Conservation (phyloP, 2,329 filamentous ascomycete genomes). For the Aspergillus hiratsukae region DNA sequence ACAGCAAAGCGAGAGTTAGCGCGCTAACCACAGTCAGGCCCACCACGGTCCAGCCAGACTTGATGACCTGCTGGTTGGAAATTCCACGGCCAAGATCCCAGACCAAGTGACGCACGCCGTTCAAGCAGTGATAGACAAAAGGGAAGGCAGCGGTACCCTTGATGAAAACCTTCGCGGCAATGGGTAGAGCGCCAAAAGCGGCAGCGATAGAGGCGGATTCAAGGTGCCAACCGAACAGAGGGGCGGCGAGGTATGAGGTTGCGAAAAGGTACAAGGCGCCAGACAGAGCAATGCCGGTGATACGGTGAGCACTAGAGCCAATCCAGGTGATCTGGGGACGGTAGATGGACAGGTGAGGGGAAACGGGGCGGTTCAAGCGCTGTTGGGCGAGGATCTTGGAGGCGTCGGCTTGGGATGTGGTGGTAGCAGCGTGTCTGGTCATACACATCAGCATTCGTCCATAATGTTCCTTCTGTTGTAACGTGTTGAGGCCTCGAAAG, state of each 20-base stretch:
- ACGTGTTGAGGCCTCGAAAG: neutral
- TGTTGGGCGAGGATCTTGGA: slow-evolving; percentile 68
- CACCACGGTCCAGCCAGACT: slow-evolving; percentile 61
- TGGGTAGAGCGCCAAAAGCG: slow-evolving; percentile 58
- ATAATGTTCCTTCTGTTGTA: neutral
- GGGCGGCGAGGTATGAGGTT: slow-evolving; percentile 73
- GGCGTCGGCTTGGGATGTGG: slow-evolving; percentile 29
- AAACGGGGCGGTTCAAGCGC: slow-evolving; percentile 73
- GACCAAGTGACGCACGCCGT: slow-evolving; percentile 66
- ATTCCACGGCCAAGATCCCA: slow-evolving; percentile 65
- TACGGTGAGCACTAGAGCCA: slow-evolving; percentile 69
- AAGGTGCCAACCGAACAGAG: slow-evolving; percentile 67
- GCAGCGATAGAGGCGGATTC: slow-evolving; percentile 61
- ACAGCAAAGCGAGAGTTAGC: slow-evolving; percentile 44
- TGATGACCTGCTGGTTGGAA: slow-evolving; percentile 60
- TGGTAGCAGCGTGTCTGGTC: slow-evolving; percentile 28
- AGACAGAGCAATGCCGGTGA: slow-evolving; percentile 72
- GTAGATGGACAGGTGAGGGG: slow-evolving; percentile 85
- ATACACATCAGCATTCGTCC: slow-evolving; percentile 8
- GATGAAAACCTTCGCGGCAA: slow-evolving; percentile 53
- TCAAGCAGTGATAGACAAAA: slow-evolving; percentile 65
- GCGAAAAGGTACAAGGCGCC: slow-evolving; percentile 76
- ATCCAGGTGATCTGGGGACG: slow-evolving; percentile 81
- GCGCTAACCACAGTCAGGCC: slow-evolving; percentile 52
- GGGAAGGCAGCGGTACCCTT: slow-evolving; percentile 60